phyloP scores from a whole-genome alignment of 2,329 filamentous ascomycete species.

The Metarhizium album region DNA sequence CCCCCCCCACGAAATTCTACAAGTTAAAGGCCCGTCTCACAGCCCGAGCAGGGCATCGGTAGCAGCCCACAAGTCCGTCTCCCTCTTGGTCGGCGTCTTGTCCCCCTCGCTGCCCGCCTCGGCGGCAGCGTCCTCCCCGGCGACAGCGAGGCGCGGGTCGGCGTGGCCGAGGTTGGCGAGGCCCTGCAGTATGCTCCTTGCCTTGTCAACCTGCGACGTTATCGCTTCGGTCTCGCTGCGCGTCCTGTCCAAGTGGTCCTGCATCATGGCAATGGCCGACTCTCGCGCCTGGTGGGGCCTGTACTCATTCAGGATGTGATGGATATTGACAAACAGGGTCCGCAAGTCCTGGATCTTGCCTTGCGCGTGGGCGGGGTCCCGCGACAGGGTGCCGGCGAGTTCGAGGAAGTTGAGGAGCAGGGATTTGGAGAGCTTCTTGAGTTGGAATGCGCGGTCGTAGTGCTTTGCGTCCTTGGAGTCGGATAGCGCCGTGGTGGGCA shows the following conservation, averaged over 20 bases:
- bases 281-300: conserved; percentile 86
- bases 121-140: neutral
- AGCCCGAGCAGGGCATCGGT: conserved; percentile 31
- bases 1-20: too few relatives aligned
- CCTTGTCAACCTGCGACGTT: conserved; percentile 56
- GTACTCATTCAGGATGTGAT: conserved; percentile 90
- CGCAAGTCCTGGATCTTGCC: conserved; percentile 69
- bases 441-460: conserved; percentile 53
- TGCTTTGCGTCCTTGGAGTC: conserved; percentile 41
- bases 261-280: conserved; percentile 77
- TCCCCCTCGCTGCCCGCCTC: conserved; percentile 11
- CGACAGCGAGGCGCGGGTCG: neutral
- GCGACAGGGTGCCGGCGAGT: conserved; percentile 46
- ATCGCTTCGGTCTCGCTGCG: conserved; percentile 63
- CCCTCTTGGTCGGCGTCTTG: conserved; percentile 13
- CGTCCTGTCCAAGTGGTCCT: conserved; percentile 65
- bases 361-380: conserved; percentile 36
- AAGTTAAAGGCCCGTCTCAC: neutral
- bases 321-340: conserved; percentile 80
- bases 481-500: conserved; percentile 32
- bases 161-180: conserved; percentile 34
- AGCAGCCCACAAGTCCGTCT: conserved; percentile 30
- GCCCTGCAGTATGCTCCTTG: conserved; percentile 61
- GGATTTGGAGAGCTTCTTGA: conserved; percentile 72
- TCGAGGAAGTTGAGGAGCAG: conserved; percentile 84